Conservation (phyloP, 495 filamentous ascomycete genomes). For the Podospora australis region DNA sequence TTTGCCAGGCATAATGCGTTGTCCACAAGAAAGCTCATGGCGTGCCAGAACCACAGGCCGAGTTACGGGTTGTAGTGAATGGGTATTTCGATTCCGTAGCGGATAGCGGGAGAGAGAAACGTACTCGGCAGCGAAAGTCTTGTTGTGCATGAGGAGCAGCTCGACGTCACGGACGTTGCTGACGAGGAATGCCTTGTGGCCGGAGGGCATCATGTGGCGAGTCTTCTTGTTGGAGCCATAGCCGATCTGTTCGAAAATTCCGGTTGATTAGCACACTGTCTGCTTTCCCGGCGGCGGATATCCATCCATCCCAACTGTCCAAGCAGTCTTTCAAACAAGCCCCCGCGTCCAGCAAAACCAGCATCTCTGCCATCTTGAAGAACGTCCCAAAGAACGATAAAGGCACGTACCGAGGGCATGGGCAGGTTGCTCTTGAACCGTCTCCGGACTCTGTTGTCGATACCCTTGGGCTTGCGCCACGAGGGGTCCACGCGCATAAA, state of each 20-base stretch:
- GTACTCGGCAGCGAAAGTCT: conserved; percentile 96
- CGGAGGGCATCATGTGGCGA: conserved; percentile 94
- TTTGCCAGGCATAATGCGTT: too few relatives aligned
- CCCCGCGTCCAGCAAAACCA: neutral
- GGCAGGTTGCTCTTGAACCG: conserved; percentile 90
- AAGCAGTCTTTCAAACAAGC: too few relatives aligned
- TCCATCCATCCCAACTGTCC: conserved; percentile 1
- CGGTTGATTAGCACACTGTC: neutral
- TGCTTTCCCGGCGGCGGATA: neutral
- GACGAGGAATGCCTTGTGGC: conserved; percentile 99
- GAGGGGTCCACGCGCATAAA: conserved; percentile 80
- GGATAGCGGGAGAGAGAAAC: conserved; percentile 39
- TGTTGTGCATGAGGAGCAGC: conserved; percentile 99
- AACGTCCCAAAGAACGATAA: neutral
- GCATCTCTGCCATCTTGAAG: neutral
- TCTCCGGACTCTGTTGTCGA: conserved; percentile 77
- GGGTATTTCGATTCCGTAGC: too few relatives aligned
- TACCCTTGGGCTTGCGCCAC: conserved; percentile 99
- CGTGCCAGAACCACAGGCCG: neutral
- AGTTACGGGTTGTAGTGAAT: neutral
- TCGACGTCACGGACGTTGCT: conserved; percentile 92
- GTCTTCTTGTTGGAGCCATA: conserved; percentile 99
- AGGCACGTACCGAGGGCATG: conserved; percentile 89
- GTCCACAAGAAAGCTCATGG: too few relatives aligned
- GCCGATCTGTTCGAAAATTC: conserved; percentile 61